phyloP scores from a whole-genome alignment of 331 rosid species.

The Quercus tomentella region DNA sequence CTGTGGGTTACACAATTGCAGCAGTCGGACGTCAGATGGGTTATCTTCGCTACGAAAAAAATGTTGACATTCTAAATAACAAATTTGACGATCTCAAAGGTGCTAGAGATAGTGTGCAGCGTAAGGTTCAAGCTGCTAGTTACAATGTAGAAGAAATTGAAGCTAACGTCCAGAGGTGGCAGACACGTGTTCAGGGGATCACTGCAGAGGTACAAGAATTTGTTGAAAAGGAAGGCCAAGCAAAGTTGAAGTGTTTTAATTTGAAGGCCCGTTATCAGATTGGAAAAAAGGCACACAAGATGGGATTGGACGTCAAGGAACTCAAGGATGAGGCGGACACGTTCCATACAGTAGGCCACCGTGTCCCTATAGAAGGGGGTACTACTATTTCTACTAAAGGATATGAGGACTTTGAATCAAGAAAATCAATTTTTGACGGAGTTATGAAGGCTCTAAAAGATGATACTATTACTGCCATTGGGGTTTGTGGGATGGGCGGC shows the following conservation, averaged over 20 bases:
- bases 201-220: background rate
- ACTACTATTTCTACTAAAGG: constrained; percentile 14
- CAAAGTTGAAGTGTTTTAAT: background rate
- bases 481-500: constrained; percentile 31
- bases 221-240: background rate
- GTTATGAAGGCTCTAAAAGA: constrained; percentile 5
- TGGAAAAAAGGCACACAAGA: background rate
- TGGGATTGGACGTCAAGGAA: background rate
- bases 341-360: background rate
- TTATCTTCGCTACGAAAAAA: background rate
- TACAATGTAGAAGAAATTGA: background rate
- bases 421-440: background rate
- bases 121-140: background rate
- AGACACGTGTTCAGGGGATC: background rate
- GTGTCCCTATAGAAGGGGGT: constrained; percentile 13
- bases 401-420: constrained; percentile 22
- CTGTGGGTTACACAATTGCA: background rate
- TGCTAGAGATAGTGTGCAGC: background rate
- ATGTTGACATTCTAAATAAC: background rate
- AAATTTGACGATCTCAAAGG: background rate
- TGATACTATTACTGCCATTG: constrained; percentile 2
- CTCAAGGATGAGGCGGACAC: background rate
- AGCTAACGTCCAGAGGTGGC: background rate
- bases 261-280: background rate
- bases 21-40: background rate